Percentiles rank a stretch among this genome's conserved stretches.
Evolutionary conservation across 495 filamentous ascomycete species (phyloP).

Genomic region (Lasiosphaeris hirsuta): DNA sequence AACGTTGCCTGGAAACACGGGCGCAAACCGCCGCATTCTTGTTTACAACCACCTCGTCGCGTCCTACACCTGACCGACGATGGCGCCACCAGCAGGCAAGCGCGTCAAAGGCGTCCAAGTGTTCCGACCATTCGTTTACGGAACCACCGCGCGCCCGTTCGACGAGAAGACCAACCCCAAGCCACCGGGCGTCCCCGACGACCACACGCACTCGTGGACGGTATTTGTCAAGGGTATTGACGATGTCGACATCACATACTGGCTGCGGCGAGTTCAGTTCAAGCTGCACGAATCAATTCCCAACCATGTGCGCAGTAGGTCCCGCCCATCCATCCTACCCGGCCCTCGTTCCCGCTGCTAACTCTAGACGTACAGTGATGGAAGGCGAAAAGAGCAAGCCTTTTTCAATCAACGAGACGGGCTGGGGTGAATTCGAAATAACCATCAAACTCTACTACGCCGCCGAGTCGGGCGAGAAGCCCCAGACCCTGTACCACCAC

Average conservation of each 20-base stretch:
- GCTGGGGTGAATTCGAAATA: slow-evolving; percentile 98
- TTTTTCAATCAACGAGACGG: slow-evolving; percentile 85
- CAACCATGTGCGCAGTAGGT: slow-evolving; percentile 70
- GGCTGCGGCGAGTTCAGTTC: slow-evolving; percentile 95
- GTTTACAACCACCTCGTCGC: neutral
- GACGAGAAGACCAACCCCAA: slow-evolving; percentile 55
- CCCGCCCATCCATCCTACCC: neutral
- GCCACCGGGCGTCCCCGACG: slow-evolving; percentile 63
- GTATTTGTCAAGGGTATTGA: slow-evolving; percentile 86
- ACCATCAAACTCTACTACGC: slow-evolving; percentile 89
- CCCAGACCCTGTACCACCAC: slow-evolving; percentile 85
- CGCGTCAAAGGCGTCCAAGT: slow-evolving; percentile 68
- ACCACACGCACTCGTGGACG: slow-evolving; percentile 95
- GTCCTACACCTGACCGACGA: slow-evolving; percentile 16
- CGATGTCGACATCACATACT: slow-evolving; percentile 85
- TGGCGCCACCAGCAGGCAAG: slow-evolving; percentile 54
- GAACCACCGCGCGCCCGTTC: slow-evolving; percentile 72
- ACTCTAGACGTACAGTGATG: slow-evolving; percentile 31
- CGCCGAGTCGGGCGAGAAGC: slow-evolving; percentile 80
- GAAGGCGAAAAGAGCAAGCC: slow-evolving; percentile 66
- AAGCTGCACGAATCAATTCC: slow-evolving; percentile 95
- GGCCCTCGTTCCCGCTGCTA: neutral
- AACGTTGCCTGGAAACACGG: too few species aligned
- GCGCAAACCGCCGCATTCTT: neutral
- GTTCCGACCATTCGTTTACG: slow-evolving; percentile 78